These are phyloP conservation scores for Plicaturopsis crispa DNA, from an alignment of 768 basidiomycete genomes.

Conservation along the genomic window DNA sequence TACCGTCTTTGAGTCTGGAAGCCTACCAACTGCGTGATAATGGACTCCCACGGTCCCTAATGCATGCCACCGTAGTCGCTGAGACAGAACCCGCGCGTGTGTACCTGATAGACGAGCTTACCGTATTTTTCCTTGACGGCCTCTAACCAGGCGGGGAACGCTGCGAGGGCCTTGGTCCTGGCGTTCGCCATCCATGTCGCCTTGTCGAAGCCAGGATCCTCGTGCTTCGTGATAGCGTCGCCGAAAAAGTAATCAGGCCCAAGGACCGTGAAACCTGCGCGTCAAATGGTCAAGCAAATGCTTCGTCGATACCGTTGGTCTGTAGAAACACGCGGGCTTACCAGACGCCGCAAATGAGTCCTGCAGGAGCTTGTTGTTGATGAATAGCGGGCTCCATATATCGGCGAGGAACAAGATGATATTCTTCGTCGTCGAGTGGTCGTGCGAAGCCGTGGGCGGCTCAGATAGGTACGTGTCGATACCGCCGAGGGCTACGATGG, in stretches of 20 bases:
- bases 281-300: background rate
- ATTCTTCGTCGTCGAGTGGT: constrained; percentile 22
- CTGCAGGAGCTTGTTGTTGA: constrained; percentile 53
- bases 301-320: background rate
- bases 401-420: constrained; percentile 54
- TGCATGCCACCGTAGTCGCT: no score
- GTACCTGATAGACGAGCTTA: constrained; percentile 14
- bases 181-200: constrained; percentile 33
- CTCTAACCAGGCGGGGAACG: constrained; percentile 43
- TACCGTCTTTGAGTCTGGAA: constrained; percentile 3
- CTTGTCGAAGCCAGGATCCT: constrained; percentile 29
- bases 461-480: constrained; percentile 50
- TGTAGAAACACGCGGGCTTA: no score
- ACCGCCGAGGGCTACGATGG: constrained; percentile 28
- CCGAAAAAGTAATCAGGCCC: constrained; percentile 62
- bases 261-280: constrained; percentile 47
- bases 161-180: constrained; percentile 26
- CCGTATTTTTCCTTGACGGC: constrained; percentile 44
- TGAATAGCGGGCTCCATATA: constrained; percentile 49
- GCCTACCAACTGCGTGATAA: background rate
- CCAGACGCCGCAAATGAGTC: constrained; percentile 60
- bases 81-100: no score
- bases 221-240: constrained; percentile 37
- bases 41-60: no score
- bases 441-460: constrained; percentile 19